These are phyloP conservation scores for Meira miltonrushii DNA, from an alignment of 1,284 basidiomycete species.

Conservation along the genomic window DNA sequence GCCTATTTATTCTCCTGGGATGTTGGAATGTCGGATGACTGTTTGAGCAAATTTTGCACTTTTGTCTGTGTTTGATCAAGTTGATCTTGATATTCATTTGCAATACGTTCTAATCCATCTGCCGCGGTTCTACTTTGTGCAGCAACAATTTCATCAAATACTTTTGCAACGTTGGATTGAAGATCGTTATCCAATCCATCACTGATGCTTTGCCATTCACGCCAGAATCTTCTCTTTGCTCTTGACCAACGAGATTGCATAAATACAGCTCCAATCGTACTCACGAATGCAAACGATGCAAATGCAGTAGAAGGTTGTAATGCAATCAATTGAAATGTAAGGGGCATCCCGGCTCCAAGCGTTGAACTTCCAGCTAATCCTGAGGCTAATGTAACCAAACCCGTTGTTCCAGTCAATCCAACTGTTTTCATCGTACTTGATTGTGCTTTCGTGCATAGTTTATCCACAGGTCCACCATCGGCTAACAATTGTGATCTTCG, in stretches of 20 bases:
- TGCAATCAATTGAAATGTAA: conserved; percentile 8
- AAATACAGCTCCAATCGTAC: conserved; percentile 42
- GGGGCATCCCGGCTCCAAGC: background rate
- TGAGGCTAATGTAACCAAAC: background rate
- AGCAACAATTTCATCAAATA: background rate
- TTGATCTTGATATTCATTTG: background rate
- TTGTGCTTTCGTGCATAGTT: conserved; percentile 11
- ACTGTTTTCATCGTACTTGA: background rate
- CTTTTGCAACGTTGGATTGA: background rate
- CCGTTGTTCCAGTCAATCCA: background rate
- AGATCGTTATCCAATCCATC: conserved; percentile 37
- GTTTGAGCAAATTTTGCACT: background rate
- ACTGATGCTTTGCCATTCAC: conserved; percentile 45
- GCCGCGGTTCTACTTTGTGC: background rate
- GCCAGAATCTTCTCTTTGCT: conserved; percentile 42
- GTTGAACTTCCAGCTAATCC: background rate
- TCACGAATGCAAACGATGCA: conserved; percentile 42
- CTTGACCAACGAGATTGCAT: conserved; percentile 50
- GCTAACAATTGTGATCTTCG: conserved; percentile 8
- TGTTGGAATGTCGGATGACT: background rate
- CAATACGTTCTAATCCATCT: background rate
- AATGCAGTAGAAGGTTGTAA: conserved; percentile 42
- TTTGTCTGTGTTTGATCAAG: too few species aligned
- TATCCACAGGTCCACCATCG: conserved; percentile 14
- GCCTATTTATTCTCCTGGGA: too few species aligned